Evolutionary conservation across 2,329 filamentous ascomycete species (phyloP).

Genomic region (Coniochaeta sp.): DNA sequence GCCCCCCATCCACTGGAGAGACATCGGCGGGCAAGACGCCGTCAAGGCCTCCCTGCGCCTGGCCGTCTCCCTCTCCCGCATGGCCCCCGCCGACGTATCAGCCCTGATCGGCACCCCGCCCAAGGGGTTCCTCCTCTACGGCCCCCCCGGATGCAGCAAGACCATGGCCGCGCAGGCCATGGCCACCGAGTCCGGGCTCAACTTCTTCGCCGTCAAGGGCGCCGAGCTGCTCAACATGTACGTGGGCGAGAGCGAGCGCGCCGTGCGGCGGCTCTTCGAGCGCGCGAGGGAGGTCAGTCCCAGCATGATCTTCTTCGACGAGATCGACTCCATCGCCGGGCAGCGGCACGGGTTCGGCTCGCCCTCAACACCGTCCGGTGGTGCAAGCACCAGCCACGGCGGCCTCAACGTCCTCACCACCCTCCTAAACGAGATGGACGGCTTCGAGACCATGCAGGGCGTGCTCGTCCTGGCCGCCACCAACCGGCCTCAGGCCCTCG

Average conservation of each 20-base stretch:
- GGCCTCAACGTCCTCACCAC: conserved; percentile 83
- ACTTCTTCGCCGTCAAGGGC: conserved; percentile 91
- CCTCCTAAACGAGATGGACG: conserved; percentile 90
- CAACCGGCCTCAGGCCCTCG: conserved; percentile 80
- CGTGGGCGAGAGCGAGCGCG: conserved; percentile 87
- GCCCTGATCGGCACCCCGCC: conserved; percentile 47
- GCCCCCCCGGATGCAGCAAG: conserved; percentile 90
- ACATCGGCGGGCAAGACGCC: conserved; percentile 77
- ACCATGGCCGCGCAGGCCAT: conserved; percentile 87
- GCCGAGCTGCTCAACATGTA: conserved; percentile 95
- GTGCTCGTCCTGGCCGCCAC: conserved; percentile 88
- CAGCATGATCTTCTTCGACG: conserved; percentile 94
- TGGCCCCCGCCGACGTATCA: conserved; percentile 22
- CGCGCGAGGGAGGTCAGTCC: conserved; percentile 80
- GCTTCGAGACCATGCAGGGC: conserved; percentile 75
- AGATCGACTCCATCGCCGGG: conserved; percentile 80
- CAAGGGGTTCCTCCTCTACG: conserved; percentile 83
- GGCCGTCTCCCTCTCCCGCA: conserved; percentile 35
- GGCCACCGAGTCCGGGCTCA: conserved; percentile 83
- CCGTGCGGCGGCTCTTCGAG: conserved; percentile 76
- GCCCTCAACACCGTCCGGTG: conserved; percentile 21
- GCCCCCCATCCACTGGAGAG: conserved; percentile 75
- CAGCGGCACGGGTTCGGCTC: conserved; percentile 36
- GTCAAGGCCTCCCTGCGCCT: conserved; percentile 58
- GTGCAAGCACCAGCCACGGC: conserved; percentile 21